phyloP scores from a whole-genome alignment of 371 early-diverging fungal genomes.

The Syncephalis plumigaleata region DNA sequence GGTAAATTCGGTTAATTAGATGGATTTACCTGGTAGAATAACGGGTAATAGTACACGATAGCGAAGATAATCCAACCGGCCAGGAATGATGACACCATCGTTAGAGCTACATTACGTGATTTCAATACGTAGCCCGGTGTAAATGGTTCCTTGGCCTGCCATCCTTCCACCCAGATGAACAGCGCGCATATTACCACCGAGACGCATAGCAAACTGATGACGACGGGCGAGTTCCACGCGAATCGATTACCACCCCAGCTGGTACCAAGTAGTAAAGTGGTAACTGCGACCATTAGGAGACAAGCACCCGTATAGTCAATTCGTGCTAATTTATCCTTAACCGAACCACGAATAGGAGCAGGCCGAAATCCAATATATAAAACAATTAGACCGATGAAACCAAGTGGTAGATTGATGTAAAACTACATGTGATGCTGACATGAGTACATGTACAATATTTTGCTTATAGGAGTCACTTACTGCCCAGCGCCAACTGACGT shows the following conservation, averaged over 20 bases:
- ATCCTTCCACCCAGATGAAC: too few species aligned
- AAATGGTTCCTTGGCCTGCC: conserved; percentile 22
- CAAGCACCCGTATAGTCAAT: conserved; percentile 1
- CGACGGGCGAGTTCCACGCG: conserved; percentile 29
- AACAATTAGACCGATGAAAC: conserved; percentile 27
- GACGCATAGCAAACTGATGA: conserved; percentile 8
- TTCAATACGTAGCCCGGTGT: conserved; percentile 26
- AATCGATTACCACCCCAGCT: conserved; percentile 27
- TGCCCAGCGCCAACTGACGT: conserved; percentile 33
- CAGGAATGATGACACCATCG: neutral
- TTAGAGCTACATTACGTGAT: conserved; percentile 16
- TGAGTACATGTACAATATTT: too few species aligned
- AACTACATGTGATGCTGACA: conserved; percentile 15
- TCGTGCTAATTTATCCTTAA: conserved; percentile 26
- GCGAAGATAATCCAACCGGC: neutral
- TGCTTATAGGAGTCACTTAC: too few species aligned
- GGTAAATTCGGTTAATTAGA: neutral
- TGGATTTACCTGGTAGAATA: neutral
- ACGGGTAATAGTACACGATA: too few species aligned
- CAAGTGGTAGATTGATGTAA: conserved; percentile 60
- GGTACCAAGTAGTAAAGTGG: conserved; percentile 1
- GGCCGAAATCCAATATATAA: conserved; percentile 24
- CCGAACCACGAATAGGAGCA: conserved; percentile 19
- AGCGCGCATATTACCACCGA: too few species aligned
- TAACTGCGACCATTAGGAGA: neutral